Percentiles rank a stretch among this genome's conserved stretches.
phyloP scores from a whole-genome alignment of 805 yeast species.

The Candida nemodendra region DNA sequence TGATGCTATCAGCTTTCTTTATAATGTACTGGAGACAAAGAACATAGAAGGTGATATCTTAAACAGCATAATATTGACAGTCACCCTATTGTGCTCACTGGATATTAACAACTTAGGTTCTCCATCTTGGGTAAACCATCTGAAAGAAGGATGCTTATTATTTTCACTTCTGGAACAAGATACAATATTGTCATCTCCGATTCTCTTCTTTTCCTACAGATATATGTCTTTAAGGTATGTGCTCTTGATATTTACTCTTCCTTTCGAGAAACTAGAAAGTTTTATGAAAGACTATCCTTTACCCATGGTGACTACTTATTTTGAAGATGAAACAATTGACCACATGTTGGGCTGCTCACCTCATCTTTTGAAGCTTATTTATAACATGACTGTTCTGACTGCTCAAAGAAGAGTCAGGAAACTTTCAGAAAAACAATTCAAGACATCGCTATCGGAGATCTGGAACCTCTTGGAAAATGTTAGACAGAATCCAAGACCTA shows the following conservation, averaged over 20 bases:
- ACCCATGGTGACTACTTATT: constrained; percentile 23
- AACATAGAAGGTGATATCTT: constrained; percentile 18
- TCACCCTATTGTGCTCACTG: constrained; percentile 27
- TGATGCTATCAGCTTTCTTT: constrained; percentile 27
- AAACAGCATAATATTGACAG: constrained; percentile 26
- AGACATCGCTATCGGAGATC: constrained; percentile 1
- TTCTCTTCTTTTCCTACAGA: constrained; percentile 26
- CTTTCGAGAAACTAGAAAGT: constrained; percentile 8
- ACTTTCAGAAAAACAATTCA: constrained; percentile 2
- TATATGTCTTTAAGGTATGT: constrained; percentile 29
- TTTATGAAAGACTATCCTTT: constrained; percentile 19
- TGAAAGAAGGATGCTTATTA: constrained; percentile 28
- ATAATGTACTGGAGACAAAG: constrained; percentile 25
- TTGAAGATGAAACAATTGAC: constrained; percentile 22
- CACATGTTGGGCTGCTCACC: constrained; percentile 34
- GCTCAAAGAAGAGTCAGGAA: constrained; percentile 3
- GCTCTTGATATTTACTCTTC: constrained; percentile 25
- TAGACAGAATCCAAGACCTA: constrained; percentile 1
- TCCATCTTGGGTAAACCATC: constrained; percentile 26
- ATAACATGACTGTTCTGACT: constrained; percentile 16
- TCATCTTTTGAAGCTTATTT: constrained; percentile 18
- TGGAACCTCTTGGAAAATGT: constrained; percentile 9
- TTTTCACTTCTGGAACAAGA: constrained; percentile 16
- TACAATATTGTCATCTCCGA: constrained; percentile 18
- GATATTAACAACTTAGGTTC: constrained; percentile 29